Base-by-base conservation (phyloP, 495 filamentous ascomycete species). In the Xylaria nigripes region DNA sequence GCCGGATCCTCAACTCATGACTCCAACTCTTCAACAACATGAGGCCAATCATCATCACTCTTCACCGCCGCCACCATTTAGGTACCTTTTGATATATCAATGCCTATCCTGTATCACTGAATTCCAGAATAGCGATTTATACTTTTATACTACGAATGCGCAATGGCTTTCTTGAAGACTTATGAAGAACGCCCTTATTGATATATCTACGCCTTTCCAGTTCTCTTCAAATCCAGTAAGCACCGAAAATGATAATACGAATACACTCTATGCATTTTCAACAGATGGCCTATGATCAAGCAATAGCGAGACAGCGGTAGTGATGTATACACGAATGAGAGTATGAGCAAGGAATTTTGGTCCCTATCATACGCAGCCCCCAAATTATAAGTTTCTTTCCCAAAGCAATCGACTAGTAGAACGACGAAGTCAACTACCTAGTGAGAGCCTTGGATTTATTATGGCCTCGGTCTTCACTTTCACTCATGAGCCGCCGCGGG, bases 391-490 rank as follows among this genome's bases (percentile, higher is more conserved):
- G n/a, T 5, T 16, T 41, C 24, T n/a, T 10, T 21, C 40, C 8
- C 13, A 40, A 18, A 18, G 40, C 7, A 15, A 48, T 32, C 19
- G 3, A 16, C 6, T 23, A 8, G 15, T 7, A 12, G 7, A 24
- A 55, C 41, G 4, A 50, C 38, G 27, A 44, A 43, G 36, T 6
- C 46, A 13, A 42, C n/a, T 24, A 34, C 9, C 16, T 19, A 43
- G n/a, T 32, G 21, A 3, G 45, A 18, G 51, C 12, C n/a, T 21
- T 15, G 41, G 23, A 21, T 54, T 48, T 29, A 54, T n/a, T 44
- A 98, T 97, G 93, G 88, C 89, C 32, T 95, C 90, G 13, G 89
- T 98, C 54, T 98, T 98, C 69, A 96, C 92, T 0, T 98, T 86
- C 64, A 89, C 96, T 51, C 84, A 89, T 10, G 86, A 94, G 55